A percentile compares a stretch with the other conserved stretches of the same genome.
Conservation (phyloP, 768 basidiomycete species). For the Termitomyces sp. region DNA sequence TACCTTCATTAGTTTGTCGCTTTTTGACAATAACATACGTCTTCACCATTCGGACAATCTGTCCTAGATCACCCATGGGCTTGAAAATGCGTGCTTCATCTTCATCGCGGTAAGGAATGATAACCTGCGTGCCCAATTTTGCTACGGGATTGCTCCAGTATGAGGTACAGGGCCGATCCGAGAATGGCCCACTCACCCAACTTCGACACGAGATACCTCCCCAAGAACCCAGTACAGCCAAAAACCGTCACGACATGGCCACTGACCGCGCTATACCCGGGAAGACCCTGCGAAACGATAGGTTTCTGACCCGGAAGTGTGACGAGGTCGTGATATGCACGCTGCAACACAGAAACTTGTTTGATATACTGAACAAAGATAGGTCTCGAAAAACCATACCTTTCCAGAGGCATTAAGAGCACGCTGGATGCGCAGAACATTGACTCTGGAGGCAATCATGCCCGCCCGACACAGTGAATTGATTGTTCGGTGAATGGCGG, state of each 20-base stretch:
- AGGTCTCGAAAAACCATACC: conserved; percentile 23
- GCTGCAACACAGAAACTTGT: conserved; percentile 35
- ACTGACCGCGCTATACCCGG: conserved; percentile 82
- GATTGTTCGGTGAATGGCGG: conserved; percentile 40
- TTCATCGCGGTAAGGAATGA: conserved; percentile 93
- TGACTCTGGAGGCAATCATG: conserved; percentile 45
- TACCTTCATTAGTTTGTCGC: conserved; percentile 12
- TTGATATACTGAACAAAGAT: neutral
- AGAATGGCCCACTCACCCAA: conserved; percentile 55
- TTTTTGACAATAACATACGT: neutral
- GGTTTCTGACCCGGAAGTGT: conserved; percentile 60
- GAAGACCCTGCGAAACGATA: conserved; percentile 70
- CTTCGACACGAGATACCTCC: conserved; percentile 91
- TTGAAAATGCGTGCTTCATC: conserved; percentile 88
- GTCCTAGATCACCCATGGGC: conserved; percentile 95
- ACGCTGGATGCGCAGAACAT: conserved; percentile 51
- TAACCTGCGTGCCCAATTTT: conserved; percentile 88
- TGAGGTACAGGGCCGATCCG: conserved; percentile 2
- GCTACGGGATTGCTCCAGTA: conserved; percentile 39
- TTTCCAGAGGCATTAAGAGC: conserved; percentile 42
- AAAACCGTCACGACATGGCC: conserved; percentile 96
- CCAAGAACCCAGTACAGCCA: conserved; percentile 94
- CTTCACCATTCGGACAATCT: conserved; percentile 89
- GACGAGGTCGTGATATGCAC: conserved; percentile 70
- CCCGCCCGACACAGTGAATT: conserved; percentile 20